Evolutionary conservation across 495 filamentous ascomycete species (phyloP).

Genomic region (Neurospora sp.): DNA sequence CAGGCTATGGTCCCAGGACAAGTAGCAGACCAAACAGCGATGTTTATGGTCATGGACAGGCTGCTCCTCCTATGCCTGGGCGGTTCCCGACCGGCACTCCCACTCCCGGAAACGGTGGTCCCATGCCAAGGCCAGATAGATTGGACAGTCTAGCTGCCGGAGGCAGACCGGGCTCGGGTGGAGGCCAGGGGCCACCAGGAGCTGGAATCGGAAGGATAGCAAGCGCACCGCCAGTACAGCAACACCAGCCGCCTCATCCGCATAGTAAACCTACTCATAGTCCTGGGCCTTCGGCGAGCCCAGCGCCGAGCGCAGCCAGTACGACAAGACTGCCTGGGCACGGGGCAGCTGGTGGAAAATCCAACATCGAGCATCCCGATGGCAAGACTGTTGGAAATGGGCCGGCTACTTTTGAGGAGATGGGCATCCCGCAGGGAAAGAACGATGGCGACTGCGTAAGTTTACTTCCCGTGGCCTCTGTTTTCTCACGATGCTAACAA

Average conservation of each 20-base stretch:
- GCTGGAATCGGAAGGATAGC: constrained; percentile 5
- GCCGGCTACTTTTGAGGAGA: constrained; percentile 94
- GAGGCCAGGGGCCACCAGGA: constrained; percentile 5
- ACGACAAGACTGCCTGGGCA: constrained; percentile 10
- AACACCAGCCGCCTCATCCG: constrained; percentile 7
- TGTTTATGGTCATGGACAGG: constrained; percentile 5
- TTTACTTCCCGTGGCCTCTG: not conserved
- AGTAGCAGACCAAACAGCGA: constrained; percentile 20
- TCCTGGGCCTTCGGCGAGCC: constrained; percentile 15
- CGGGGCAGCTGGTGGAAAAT: not conserved
- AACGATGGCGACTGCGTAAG: constrained; percentile 87
- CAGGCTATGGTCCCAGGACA: constrained; percentile 15
- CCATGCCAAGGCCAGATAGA: constrained; percentile 14
- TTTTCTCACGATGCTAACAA: constrained; percentile 4
- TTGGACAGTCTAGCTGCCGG: constrained; percentile 16
- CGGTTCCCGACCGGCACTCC: not conserved
- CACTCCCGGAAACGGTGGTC: not conserved
- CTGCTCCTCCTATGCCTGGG: not conserved
- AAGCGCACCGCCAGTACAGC: constrained; percentile 18
- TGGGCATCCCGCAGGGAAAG: constrained; percentile 79
- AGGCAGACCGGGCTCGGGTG: not conserved
- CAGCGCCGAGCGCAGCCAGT: constrained; percentile 21
- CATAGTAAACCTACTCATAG: constrained; percentile 17
- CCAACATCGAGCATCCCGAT: constrained; percentile 14
- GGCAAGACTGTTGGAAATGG: constrained; percentile 58